phyloP scores from a whole-genome alignment of 2,329 filamentous ascomycete genomes.

The Sclerotinia spermophila region DNA sequence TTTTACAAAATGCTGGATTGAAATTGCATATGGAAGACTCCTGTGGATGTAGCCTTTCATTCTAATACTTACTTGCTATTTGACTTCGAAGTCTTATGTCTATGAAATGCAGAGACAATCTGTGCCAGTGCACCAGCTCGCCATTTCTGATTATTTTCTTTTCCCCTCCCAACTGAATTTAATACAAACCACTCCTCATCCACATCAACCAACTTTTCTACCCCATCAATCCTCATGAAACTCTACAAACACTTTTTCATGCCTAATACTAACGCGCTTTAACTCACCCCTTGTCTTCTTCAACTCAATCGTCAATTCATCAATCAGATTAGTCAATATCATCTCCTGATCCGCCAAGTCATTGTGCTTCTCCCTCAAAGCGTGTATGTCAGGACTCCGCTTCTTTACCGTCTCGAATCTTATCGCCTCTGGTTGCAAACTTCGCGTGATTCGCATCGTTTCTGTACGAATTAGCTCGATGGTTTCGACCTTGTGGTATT shows the following conservation, averaged over 20 bases:
- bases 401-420: neutral
- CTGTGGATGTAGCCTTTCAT: neutral
- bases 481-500: neutral
- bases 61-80: neutral
- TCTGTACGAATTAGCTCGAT: neutral
- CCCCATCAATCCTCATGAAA: neutral
- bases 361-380: neutral
- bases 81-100: neutral
- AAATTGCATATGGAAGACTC: too few species aligned
- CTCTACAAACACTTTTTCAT: neutral
- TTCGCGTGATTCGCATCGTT: neutral
- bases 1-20: neutral
- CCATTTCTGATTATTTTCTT: neutral
- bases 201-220: neutral
- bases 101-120: neutral
- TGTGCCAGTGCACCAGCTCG: neutral
- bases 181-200: too few species aligned
- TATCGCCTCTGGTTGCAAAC: neutral
- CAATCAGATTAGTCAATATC: neutral
- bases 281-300: neutral
- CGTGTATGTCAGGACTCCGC: accelerated
- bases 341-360: neutral
- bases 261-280: neutral
- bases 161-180: neutral
- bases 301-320: neutral